Conservation (phyloP, 1,284 basidiomycete genomes). For the Papiliotrema terrestris region DNA sequence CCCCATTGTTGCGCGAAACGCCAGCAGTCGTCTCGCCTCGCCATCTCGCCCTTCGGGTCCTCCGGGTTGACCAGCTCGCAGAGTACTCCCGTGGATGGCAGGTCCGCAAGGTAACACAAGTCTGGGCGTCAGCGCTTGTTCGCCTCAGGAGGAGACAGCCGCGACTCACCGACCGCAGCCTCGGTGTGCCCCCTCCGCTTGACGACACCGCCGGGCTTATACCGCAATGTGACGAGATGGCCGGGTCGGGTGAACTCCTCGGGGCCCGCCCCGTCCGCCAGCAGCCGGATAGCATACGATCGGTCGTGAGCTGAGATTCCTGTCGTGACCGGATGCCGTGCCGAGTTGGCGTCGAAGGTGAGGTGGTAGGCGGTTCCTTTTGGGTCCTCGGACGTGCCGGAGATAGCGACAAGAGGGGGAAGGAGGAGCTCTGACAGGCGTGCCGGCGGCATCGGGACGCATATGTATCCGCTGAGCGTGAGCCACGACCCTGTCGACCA, state of each 20-base stretch:
- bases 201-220: slow-evolving; percentile 78
- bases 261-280: slow-evolving; percentile 58
- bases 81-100: slow-evolving; percentile 76
- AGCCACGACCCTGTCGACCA: too few relatives aligned
- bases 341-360: slow-evolving; percentile 79
- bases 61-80: slow-evolving; percentile 96
- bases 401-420: slow-evolving; percentile 89
- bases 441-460: slow-evolving; percentile 74
- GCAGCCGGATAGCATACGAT: slow-evolving; percentile 75
- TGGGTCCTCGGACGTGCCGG: slow-evolving; percentile 65
- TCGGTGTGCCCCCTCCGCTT: slow-evolving; percentile 91
- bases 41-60: slow-evolving; percentile 82
- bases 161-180: slow-evolving; percentile 62
- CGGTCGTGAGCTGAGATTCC: slow-evolving; percentile 97
- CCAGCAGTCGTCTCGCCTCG: slow-evolving; percentile 87
- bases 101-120: slow-evolving; percentile 73
- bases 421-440: slow-evolving; percentile 78
- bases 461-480: slow-evolving; percentile 79
- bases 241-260: slow-evolving; percentile 86
- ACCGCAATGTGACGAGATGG: slow-evolving; percentile 90
- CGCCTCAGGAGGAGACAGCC: not conserved
- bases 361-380: slow-evolving; percentile 96
- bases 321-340: slow-evolving; percentile 58
- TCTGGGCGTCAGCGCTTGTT: slow-evolving; percentile 53
- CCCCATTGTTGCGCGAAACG: slow-evolving; percentile 89